A percentile compares a stretch with the other conserved stretches of the same genome.
Conservation (phyloP, 2,329 filamentous ascomycete species). For the Claviceps sp. region DNA sequence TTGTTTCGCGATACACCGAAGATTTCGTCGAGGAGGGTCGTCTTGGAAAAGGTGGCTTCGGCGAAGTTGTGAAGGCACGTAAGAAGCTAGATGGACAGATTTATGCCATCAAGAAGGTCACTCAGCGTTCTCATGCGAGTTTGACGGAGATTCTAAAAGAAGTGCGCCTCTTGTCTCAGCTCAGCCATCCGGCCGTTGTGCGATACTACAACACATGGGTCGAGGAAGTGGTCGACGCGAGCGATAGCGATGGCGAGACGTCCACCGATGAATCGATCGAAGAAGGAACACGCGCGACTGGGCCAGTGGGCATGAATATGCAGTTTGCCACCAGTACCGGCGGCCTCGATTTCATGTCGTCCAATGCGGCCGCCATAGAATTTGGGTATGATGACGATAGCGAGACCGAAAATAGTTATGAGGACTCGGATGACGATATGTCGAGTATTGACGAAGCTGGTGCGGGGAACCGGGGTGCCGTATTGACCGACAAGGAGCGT, state of each 20-base stretch:
- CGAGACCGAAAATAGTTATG: constrained; percentile 31
- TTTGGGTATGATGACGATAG: constrained; percentile 53
- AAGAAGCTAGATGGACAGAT: constrained; percentile 89
- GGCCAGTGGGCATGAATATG: constrained; percentile 30
- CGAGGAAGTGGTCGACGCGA: constrained; percentile 49
- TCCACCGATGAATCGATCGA: constrained; percentile 34
- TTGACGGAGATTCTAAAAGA: constrained; percentile 74
- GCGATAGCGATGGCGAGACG: constrained; percentile 43
- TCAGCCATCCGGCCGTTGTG: constrained; percentile 78
- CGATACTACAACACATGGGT: constrained; percentile 95
- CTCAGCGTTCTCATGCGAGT: constrained; percentile 62
- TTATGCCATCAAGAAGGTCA: constrained; percentile 96
- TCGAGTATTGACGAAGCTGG: constrained; percentile 21
- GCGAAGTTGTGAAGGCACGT: constrained; percentile 87
- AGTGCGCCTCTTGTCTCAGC: constrained; percentile 76
- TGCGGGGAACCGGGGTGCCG: constrained; percentile 11
- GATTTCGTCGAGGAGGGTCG: constrained; percentile 86
- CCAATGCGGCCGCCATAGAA: constrained; percentile 57
- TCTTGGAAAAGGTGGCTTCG: constrained; percentile 87
- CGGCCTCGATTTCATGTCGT: constrained; percentile 88
- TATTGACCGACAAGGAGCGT: constrained; percentile 19
- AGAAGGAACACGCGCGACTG: constrained; percentile 22
- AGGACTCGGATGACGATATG: constrained; percentile 32
- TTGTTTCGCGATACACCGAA: constrained; percentile 64
- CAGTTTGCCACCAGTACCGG: constrained; percentile 60